Conservation (phyloP, 257 asterid genomes). For the Solanum paucissectum region DNA sequence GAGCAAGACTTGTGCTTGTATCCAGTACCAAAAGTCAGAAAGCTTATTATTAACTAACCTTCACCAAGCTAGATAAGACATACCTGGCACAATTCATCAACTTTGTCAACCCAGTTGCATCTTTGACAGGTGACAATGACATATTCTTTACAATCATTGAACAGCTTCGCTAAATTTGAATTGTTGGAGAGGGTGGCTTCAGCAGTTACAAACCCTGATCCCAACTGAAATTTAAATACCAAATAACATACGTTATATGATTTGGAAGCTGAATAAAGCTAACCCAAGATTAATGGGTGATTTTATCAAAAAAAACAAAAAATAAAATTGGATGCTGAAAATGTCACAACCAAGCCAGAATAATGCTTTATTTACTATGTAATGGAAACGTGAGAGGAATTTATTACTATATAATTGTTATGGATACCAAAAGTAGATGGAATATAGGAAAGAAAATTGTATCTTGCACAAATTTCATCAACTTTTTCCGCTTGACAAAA, state of each 20-base stretch:
- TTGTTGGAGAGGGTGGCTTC: slow-evolving; percentile 61
- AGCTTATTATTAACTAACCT: background rate
- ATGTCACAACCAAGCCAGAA: background rate
- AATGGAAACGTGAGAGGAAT: background rate
- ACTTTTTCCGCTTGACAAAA: background rate
- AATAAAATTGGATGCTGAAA: background rate
- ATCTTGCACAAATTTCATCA: background rate
- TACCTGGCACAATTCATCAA: slow-evolving; percentile 93
- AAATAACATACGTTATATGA: background rate
- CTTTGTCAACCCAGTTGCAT: slow-evolving; percentile 56
- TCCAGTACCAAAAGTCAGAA: background rate
- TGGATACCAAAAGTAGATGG: background rate
- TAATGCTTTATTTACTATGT: background rate
- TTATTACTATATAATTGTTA: background rate
- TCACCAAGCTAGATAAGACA: slow-evolving; percentile 6
- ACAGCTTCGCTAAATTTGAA: slow-evolving; percentile 44
- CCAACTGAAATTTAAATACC: slow-evolving; percentile 45
- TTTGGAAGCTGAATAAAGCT: background rate
- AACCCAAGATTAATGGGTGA: background rate
- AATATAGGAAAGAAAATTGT: background rate
- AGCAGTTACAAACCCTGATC: slow-evolving; percentile 69
- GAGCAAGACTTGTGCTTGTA: background rate
- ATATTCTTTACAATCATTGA: slow-evolving; percentile 70
- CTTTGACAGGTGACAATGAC: slow-evolving; percentile 53
- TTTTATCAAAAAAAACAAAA: background rate